Conservation (phyloP, 2,329 filamentous ascomycete species). For the Aulographum hederae region DNA sequence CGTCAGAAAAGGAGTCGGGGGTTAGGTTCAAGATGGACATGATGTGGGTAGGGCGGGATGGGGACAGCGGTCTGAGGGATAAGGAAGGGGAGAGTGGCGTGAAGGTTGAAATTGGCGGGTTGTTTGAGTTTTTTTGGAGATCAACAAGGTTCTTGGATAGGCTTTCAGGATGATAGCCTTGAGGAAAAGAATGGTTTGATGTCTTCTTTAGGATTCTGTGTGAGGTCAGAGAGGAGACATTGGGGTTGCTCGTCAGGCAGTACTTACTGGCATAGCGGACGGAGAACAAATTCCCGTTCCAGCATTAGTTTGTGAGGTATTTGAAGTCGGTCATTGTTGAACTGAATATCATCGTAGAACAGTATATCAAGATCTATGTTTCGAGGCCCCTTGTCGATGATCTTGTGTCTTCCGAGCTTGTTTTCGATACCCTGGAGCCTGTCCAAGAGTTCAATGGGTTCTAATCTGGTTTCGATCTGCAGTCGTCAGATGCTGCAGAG, state of each 20-base stretch:
- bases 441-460: constrained; percentile 60
- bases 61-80: constrained; percentile 36
- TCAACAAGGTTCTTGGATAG: too few species aligned
- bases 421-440: constrained; percentile 71
- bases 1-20: constrained; percentile 93
- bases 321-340: constrained; percentile 52
- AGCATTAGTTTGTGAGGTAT: constrained; percentile 73
- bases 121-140: neutral
- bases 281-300: constrained; percentile 85
- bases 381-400: constrained; percentile 82
- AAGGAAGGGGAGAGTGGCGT: constrained; percentile 33
- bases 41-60: constrained; percentile 50
- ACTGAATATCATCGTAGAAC: constrained; percentile 50
- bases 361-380: constrained; percentile 92
- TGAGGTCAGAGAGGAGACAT: too few species aligned
- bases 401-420: constrained; percentile 58
- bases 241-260: too few species aligned
- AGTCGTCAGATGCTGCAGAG: too few species aligned
- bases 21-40: constrained; percentile 96
- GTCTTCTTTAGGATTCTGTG: too few species aligned
- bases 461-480: constrained; percentile 63
- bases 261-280: constrained; percentile 60
- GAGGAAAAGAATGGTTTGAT: too few species aligned
- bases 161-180: too few species aligned
- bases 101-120: constrained; percentile 8